Base-by-base conservation (phyloP, 1,284 basidiomycete species). In the Ganoderma resinaceum region DNA sequence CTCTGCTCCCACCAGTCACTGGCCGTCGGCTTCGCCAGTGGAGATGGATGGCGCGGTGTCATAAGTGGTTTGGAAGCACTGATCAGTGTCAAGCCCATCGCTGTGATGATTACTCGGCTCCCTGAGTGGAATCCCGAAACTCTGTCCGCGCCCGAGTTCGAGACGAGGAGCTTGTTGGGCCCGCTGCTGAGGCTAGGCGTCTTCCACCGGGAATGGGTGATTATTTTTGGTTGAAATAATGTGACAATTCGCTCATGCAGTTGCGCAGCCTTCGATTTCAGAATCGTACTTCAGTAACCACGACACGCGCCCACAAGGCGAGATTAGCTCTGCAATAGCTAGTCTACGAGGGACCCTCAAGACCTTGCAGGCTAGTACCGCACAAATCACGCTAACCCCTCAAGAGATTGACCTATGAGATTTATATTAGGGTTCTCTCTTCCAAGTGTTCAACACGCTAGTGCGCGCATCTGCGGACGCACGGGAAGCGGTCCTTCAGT, bases 401-500 rank as follows among this genome's bases (percentile, higher is more conserved):
- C 52, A 37, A 58, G 6, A 59, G 66, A 58, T 49, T 60, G 8
- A 62, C 35, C 29, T 52, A 11, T 26, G 1, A 6, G 62, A 26
- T 62, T 59, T 55, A 23, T 68, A 38, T 38, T 12, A 96, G 88
- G 85, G 87, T 0, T 89, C 92, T 5, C 83, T 99, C 59, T 99
- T 98, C 82, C 89, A 92, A 78, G 89, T 98, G 63, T 95, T 97
- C 80, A 96, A 98, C 76, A 84, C 91, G 2, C 84, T 99, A 29
- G 92, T 99, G 20, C 89, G 97, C 37, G 89, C 95, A 0, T 93
- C 93, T 0, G 82, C 95, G 0, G 87, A 89, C 69, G 85, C 95
- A 0, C 87, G 96, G 60, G 96, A 98, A 79, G 90, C 87, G 6
- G 93, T 97, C 6, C 80, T 99, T n/a, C 84, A 89, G 65, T 97